Base-by-base conservation (phyloP, 129 eudicot species). In the Solidago caesia region DNA sequence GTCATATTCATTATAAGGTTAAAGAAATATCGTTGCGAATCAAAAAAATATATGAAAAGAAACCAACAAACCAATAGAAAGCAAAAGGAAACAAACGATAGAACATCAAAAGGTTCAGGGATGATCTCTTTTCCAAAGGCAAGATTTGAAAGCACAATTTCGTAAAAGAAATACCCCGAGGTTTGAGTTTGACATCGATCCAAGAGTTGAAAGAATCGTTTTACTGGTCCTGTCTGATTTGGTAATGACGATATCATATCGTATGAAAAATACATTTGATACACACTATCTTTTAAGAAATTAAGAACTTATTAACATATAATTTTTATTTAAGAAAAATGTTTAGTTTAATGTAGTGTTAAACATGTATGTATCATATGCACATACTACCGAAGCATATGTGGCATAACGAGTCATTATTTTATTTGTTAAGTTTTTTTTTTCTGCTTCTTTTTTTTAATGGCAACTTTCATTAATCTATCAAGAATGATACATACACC, bases 171-270 rank as follows among this genome's bases (percentile, higher is more conserved):
- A 72, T 56, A 65, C 14, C 51, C 14, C 42, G n/a, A 59, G 8
- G 42, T 64, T 71, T 26, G 58, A 78, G 15, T 42, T 44, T 64
- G 67, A 71, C 67, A 71, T 63, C 39, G 39, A 33, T 1, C 29
- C 27, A 27, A 3, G 55, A 59, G 55, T 25, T 64, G 12, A 33
- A 41, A 21, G 53, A 49, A 26, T 62, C 57, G 8, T 39, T 41
- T 49, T 49, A 11, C 48, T 42, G 53, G 6, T 70, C 58, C n/a
- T 71, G 56, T 48, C 42, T 56, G 75, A 71, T 71, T 71, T 49
- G 26, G 16, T 13, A 46, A 68, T 42, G 72, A 11, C 4, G 58
- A 60, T 33, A 33, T 33, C 39, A 33, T 33, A 33, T 33, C 39
- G 3, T 33, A 2, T 33, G 39, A 33, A 33, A 33, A 33, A 1